Percentiles rank a stretch among this genome's conserved stretches.
These are phyloP conservation scores for Lasiosphaeris hirsuta DNA, from an alignment of 495 filamentous ascomycete species.

Conservation along the genomic window DNA sequence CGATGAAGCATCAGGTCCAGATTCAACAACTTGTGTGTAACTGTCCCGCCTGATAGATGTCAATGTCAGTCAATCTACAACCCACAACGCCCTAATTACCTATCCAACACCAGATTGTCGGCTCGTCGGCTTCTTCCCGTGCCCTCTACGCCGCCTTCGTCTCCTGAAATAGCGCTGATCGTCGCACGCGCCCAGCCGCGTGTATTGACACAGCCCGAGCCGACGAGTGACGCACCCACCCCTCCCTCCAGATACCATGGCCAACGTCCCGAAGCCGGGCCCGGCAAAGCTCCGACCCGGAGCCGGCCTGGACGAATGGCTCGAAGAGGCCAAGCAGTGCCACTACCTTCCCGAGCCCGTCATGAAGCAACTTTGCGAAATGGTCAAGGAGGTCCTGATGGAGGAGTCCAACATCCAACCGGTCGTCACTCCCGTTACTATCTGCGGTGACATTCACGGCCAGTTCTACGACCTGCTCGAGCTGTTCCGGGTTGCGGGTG, in stretches of 20 bases:
- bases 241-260: slow-evolving; percentile 22
- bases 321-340: slow-evolving; percentile 91
- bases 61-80: too few relatives aligned
- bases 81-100: too few relatives aligned
- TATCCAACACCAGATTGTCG: too few relatives aligned
- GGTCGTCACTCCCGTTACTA: slow-evolving; percentile 91
- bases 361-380: slow-evolving; percentile 98
- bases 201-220: too few relatives aligned
- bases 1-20: background rate
- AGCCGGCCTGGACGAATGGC: slow-evolving; percentile 93
- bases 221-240: background rate
- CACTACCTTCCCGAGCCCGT: slow-evolving; percentile 91
- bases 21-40: too few relatives aligned
- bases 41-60: too few relatives aligned
- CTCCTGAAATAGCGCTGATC: background rate
- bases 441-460: slow-evolving; percentile 97
- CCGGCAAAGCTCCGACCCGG: slow-evolving; percentile 77
- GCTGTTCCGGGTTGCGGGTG: slow-evolving; percentile 92
- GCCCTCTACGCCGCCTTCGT: too few relatives aligned
- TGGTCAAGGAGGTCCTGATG: slow-evolving; percentile 97
- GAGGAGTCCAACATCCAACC: slow-evolving; percentile 99
- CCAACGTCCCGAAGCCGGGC: slow-evolving; percentile 69
- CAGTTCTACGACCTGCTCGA: slow-evolving; percentile 99
- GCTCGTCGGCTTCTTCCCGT: too few relatives aligned
- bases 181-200: background rate